Conservation (phyloP, 202 grass and related monocot genomes). For the Carex arenaria region DNA sequence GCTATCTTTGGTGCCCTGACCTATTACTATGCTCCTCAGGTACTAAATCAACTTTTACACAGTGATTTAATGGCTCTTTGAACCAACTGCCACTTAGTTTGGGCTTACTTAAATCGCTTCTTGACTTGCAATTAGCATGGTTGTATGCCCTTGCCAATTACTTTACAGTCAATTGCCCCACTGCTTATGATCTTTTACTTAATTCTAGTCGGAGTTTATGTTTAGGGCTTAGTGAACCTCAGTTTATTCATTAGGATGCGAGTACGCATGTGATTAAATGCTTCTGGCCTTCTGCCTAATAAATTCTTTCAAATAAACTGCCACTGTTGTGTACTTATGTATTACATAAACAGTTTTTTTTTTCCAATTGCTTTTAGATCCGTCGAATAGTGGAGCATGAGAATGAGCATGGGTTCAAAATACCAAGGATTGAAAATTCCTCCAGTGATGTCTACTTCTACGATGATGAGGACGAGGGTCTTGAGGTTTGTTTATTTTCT, state of each 20-base stretch:
- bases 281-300: not conserved
- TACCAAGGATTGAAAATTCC: not conserved
- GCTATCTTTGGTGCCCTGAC: conserved; percentile 39
- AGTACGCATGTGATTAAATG: not conserved
- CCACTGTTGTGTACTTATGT: not conserved
- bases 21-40: conserved; percentile 47
- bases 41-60: conserved; percentile 8
- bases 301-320: not conserved
- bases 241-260: not conserved
- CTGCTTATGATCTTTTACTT: not conserved
- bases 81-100: not conserved
- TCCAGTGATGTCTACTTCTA: conserved; percentile 21
- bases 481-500: conserved; percentile 15
- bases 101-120: not conserved
- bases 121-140: not conserved
- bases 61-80: not conserved
- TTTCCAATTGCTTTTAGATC: conserved; percentile 13
- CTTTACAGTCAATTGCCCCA: not conserved
- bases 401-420: conserved; percentile 22
- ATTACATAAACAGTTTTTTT: not conserved
- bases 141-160: not conserved
- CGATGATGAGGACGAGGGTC: conserved; percentile 13
- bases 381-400: conserved; percentile 8
- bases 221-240: not conserved
- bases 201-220: not conserved